phyloP scores from a whole-genome alignment of 306 rosid species.

The Crotalaria pallida region DNA sequence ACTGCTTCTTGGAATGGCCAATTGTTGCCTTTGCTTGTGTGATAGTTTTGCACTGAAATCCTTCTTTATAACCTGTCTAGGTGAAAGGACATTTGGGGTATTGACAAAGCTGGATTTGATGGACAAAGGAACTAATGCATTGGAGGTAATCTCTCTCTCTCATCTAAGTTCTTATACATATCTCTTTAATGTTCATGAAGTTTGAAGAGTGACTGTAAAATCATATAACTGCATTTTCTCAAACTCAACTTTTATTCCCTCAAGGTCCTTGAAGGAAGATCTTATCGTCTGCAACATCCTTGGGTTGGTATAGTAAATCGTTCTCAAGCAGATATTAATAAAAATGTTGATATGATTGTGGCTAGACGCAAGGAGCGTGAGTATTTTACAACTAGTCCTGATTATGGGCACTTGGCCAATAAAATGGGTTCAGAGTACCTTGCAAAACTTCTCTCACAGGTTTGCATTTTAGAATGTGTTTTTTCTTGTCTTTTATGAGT shows the following conservation, averaged over 20 bases:
- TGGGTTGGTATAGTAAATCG: slow-evolving; percentile 99
- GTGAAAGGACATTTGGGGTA: slow-evolving; percentile 90
- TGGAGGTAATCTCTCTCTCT: slow-evolving; percentile 52
- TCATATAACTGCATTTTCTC: not conserved
- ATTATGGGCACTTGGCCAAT: slow-evolving; percentile 79
- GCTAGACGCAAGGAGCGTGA: slow-evolving; percentile 92
- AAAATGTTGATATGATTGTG: slow-evolving; percentile 78
- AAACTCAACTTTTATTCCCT: slow-evolving; percentile 3
- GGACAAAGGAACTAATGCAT: slow-evolving; percentile 95
- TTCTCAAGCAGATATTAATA: slow-evolving; percentile 95
- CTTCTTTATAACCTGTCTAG: slow-evolving; percentile 34
- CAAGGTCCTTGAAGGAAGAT: slow-evolving; percentile 93
- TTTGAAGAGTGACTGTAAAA: not conserved
- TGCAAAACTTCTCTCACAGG: slow-evolving; percentile 96
- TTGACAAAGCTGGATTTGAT: slow-evolving; percentile 91
- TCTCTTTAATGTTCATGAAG: not conserved
- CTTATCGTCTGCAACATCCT: slow-evolving; percentile 83
- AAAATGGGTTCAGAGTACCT: slow-evolving; percentile 98
- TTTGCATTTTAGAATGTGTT: slow-evolving; percentile 21
- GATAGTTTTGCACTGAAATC: not conserved
- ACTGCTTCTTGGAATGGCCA: not conserved
- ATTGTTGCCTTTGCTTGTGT: not conserved
- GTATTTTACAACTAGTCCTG: slow-evolving; percentile 89
- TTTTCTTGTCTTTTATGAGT: not conserved
- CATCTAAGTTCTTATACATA: not conserved